A percentile compares a stretch with the other conserved stretches of the same genome.
Conservation (phyloP, 306 rosid species). For the Castanea sativa region DNA sequence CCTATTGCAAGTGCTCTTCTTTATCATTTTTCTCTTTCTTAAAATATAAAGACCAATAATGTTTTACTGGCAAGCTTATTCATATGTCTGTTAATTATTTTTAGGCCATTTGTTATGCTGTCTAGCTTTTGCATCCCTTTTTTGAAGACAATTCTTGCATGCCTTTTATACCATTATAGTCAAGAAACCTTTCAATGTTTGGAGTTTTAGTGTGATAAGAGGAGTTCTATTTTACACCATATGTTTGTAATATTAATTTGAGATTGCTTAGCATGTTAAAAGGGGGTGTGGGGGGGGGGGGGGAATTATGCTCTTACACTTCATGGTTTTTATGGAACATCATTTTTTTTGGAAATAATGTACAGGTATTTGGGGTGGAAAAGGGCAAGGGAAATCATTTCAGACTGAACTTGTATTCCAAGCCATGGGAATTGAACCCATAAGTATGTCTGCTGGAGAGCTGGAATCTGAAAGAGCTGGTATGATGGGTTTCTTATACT, state of each 20-base stretch:
- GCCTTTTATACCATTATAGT: not conserved
- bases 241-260: not conserved
- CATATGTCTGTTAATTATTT: not conserved
- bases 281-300: too few species aligned
- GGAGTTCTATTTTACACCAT: not conserved
- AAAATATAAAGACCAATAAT: not conserved
- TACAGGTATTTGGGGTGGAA: slow-evolving; percentile 97
- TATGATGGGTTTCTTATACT: slow-evolving; percentile 41
- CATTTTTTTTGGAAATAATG: not conserved
- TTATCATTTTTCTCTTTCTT: not conserved
- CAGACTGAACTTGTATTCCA: slow-evolving; percentile 97
- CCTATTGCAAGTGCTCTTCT: not conserved
- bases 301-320: not conserved
- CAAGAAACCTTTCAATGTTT: not conserved
- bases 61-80: not conserved
- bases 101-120: not conserved
- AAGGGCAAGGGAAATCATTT: slow-evolving; percentile 97
- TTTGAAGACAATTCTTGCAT: not conserved
- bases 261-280: not conserved
- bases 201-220: not conserved
- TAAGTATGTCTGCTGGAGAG: slow-evolving; percentile 97
- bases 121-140: not conserved
- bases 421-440: slow-evolving; percentile 90
- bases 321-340: slow-evolving; percentile 1
- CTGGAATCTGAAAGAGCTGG: slow-evolving; percentile 97